A percentile compares a stretch with the other conserved stretches of the same genome.
Evolutionary conservation across 805 yeast genomes (phyloP).

Genomic region (Candida broadrunensis): DNA sequence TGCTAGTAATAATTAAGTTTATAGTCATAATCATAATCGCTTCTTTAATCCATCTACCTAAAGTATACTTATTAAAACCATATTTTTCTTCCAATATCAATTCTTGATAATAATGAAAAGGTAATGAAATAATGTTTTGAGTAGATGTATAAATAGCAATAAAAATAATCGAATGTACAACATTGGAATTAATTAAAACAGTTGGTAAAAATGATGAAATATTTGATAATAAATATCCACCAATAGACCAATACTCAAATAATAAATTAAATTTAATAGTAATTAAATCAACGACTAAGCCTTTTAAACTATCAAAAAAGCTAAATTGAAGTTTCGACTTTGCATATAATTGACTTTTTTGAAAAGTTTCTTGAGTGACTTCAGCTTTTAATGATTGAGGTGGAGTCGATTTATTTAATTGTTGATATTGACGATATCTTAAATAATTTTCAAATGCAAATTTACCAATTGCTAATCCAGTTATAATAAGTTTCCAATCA

Average conservation of each 20-base stretch:
- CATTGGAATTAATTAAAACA: conserved; percentile 46
- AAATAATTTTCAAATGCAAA: conserved; percentile 73
- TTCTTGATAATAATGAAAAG: conserved; percentile 69
- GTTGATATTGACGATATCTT: conserved; percentile 72
- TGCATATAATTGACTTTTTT: conserved; percentile 74
- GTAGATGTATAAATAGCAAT: conserved; percentile 54
- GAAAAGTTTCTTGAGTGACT: conserved; percentile 69
- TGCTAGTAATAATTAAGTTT: conserved; percentile 60
- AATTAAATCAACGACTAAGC: conserved; percentile 53
- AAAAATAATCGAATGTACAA: conserved; percentile 67
- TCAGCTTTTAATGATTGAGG: conserved; percentile 66
- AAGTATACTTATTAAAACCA: conserved; percentile 89
- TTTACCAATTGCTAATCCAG: conserved; percentile 74
- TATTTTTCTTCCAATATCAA: conserved; percentile 89
- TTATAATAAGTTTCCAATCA: conserved; percentile 76
- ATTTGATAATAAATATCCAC: conserved; percentile 61
- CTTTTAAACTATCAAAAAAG: conserved; percentile 49
- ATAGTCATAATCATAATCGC: conserved; percentile 57
- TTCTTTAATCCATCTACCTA: conserved; percentile 72
- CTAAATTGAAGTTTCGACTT: conserved; percentile 74
- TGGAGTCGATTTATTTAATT: conserved; percentile 49
- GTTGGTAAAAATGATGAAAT: conserved; percentile 35
- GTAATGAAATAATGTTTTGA: conserved; percentile 56
- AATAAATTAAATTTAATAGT: conserved; percentile 56
- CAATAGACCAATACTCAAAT: conserved; percentile 34